These are phyloP conservation scores for Suhomyces maxii DNA, from an alignment of 1,139 yeast species.

Conservation along the genomic window DNA sequence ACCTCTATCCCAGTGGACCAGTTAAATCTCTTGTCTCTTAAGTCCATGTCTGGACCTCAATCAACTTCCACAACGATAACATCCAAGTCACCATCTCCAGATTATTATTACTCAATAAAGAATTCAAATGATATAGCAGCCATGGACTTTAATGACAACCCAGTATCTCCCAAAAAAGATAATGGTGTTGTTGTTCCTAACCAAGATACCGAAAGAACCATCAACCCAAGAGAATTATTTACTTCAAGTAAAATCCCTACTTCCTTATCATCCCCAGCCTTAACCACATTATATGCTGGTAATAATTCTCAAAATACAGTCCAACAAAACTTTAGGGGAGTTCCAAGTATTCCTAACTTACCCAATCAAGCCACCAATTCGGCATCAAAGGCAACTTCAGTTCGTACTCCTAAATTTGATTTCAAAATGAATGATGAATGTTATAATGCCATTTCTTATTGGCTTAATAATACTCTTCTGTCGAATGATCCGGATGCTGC, in stretches of 20 bases:
- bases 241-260: slow-evolving; percentile 14
- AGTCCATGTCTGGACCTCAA: slow-evolving; percentile 1
- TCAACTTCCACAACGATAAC: slow-evolving; percentile 1
- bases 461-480: slow-evolving; percentile 28
- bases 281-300: slow-evolving; percentile 18
- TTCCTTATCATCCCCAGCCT: slow-evolving; percentile 20
- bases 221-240: slow-evolving; percentile 24
- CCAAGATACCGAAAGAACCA: slow-evolving; percentile 15
- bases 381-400: not conserved
- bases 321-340: slow-evolving; percentile 1
- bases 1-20: slow-evolving; percentile 16
- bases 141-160: not conserved
- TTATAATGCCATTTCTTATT: slow-evolving; percentile 38
- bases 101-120: slow-evolving; percentile 9
- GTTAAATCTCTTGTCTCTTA: slow-evolving; percentile 14
- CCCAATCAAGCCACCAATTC: slow-evolving; percentile 12
- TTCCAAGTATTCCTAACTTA: slow-evolving; percentile 12
- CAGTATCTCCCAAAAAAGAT: not conserved
- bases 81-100: slow-evolving; percentile 12
- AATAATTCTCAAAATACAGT: slow-evolving; percentile 1
- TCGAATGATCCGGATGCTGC: slow-evolving; percentile 3
- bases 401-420: slow-evolving; percentile 21
- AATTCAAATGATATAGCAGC: not conserved
- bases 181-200: not conserved
- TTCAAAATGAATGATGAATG: slow-evolving; percentile 45